A percentile compares a stretch with the other conserved stretches of the same genome.
These are phyloP conservation scores for Acanthamoeba triangularis DNA, from an alignment of 208 protist species.

Conservation along the genomic window DNA sequence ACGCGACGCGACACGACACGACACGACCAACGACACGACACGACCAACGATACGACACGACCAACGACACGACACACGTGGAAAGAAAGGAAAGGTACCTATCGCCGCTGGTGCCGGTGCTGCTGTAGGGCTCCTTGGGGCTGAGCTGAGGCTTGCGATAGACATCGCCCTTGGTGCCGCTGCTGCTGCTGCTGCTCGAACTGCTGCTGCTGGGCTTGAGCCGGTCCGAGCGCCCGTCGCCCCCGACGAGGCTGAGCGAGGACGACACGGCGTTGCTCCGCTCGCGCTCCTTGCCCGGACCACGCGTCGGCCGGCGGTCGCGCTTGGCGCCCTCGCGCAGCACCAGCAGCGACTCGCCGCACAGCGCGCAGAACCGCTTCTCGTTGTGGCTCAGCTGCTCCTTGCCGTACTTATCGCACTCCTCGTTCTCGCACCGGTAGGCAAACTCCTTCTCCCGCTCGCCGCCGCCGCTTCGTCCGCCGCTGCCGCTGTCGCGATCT, in stretches of 20 bases:
- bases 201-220: background rate
- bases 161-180: background rate
- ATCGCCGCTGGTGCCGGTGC: background rate
- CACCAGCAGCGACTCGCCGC: background rate
- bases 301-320: background rate
- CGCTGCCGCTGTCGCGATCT: background rate
- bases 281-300: background rate
- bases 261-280: background rate
- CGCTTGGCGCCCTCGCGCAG: slow-evolving; percentile 12
- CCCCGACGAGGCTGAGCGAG: background rate
- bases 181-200: too few relatives aligned
- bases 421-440: slow-evolving; percentile 24
- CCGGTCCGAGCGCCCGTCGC: too few relatives aligned
- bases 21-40: too few relatives aligned
- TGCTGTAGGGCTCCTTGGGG: background rate
- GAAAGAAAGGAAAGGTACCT: background rate
- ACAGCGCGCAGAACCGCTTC: slow-evolving; percentile 12
- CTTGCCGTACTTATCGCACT: slow-evolving; percentile 44
- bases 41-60: too few relatives aligned
- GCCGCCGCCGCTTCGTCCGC: background rate
- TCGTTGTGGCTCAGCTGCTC: background rate
- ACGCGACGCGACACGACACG: background rate
- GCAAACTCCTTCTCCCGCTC: slow-evolving; percentile 14
- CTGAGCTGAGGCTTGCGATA: too few relatives aligned
- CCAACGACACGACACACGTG: background rate